Base-by-base conservation (phyloP, 1,284 basidiomycete genomes). In the Quambalaria eucalypti region DNA sequence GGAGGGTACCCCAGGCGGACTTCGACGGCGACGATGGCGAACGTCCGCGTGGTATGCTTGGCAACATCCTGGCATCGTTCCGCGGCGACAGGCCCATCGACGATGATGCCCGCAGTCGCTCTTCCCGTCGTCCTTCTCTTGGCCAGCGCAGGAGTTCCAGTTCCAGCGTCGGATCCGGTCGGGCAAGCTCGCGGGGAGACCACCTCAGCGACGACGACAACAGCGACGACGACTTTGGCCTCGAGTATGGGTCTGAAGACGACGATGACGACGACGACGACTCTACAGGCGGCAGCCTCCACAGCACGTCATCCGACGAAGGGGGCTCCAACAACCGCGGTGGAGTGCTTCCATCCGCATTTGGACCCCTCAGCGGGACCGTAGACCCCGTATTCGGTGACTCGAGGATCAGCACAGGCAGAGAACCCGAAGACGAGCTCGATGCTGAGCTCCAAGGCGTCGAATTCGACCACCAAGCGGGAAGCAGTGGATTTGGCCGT, bases 351-450 rank as follows among this genome's bases (percentile, higher is more conserved):
- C 69, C 69, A 21, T 70, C 68, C 23, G 69, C 65, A 14, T 72
- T 72, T 44, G 69, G 69, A n/a, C 62, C 66, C 0, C 59, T 67
- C 36, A 65, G 58, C 31, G 70, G 66, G 10, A 58, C 62, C 28
- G 62, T 64, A 23, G 71, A 75, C 40, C 62, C 70, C 5, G 65
- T 74, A 26, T 75, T 75, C 57, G 72, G 72, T 33, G 70, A 71
- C 25, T 59, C 60, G 0, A 63, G 71, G 42, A 57, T 59, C 29
- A 60, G 60, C 31, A 58, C 56, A 26, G 72, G 71, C n/a, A 58
- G 61, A 42, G 58, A 59, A 19, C 65, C 68, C 10, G 61, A 66
- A 46, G 67, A 71, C 42, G 64, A 71, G 38, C 51, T 69, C 14
- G 70, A 71, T 50, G 62, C 54, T n/a, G 62, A 66, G 42, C 63